Evolutionary conservation across 1,284 basidiomycete species (phyloP).

Genomic region (Paramarasmius palmivorus): DNA sequence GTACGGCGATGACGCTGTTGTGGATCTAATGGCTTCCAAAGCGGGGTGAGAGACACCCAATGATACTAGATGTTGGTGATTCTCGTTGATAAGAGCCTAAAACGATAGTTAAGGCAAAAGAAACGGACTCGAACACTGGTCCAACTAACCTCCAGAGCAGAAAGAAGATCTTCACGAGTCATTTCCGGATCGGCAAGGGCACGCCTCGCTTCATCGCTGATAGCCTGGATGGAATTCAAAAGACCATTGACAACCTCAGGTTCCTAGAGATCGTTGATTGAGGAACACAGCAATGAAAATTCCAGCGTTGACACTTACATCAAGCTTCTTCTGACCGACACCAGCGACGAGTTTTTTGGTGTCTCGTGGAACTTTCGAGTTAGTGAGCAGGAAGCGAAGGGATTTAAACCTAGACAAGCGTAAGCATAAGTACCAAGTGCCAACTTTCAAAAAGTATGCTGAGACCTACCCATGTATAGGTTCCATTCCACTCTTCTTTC

Average conservation of each 20-base stretch:
- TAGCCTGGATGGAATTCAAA: slow-evolving; percentile 76
- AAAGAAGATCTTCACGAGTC: slow-evolving; percentile 60
- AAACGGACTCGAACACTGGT: too few relatives aligned
- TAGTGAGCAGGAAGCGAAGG: slow-evolving; percentile 83
- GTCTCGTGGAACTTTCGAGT: slow-evolving; percentile 90
- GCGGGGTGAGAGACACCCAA: slow-evolving; percentile 94
- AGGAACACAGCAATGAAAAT: background rate
- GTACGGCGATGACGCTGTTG: slow-evolving; percentile 66
- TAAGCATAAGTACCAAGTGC: slow-evolving; percentile 12
- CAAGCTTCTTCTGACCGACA: slow-evolving; percentile 73
- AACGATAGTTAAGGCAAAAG: background rate
- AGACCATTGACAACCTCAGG: slow-evolving; percentile 78
- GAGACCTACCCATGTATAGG: slow-evolving; percentile 76
- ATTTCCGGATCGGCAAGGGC: slow-evolving; percentile 77
- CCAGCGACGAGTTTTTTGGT: slow-evolving; percentile 94
- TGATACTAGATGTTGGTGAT: slow-evolving; percentile 83
- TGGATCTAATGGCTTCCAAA: slow-evolving; percentile 80
- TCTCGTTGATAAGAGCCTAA: slow-evolving; percentile 82
- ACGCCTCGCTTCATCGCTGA: slow-evolving; percentile 78
- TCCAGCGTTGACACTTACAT: slow-evolving; percentile 42
- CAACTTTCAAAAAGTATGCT: slow-evolving; percentile 17
- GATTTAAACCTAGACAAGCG: slow-evolving; percentile 44
- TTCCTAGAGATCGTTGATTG: slow-evolving; percentile 50
- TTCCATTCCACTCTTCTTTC: slow-evolving; percentile 79
- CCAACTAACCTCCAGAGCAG: slow-evolving; percentile 56